These are phyloP conservation scores for Prunus fruticosa DNA, from an alignment of 306 rosid genomes.

Conservation along the genomic window DNA sequence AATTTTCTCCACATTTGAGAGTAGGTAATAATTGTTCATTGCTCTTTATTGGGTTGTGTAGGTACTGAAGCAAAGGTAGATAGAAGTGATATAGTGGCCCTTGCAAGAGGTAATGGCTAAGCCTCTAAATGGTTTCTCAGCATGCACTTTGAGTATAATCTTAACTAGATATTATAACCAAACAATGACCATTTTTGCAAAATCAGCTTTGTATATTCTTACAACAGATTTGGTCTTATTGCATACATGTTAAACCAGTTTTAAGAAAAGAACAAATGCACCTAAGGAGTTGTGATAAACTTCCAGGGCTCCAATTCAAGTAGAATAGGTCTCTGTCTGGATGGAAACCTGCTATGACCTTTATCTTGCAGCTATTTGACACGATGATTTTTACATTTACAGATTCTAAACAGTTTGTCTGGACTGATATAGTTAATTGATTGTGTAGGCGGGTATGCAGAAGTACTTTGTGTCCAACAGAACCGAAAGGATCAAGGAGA, in stretches of 20 bases:
- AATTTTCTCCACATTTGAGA: conserved; percentile 3
- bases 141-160: neutral
- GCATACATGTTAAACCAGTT: neutral
- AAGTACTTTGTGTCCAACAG: conserved; percentile 67
- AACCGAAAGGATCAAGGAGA: conserved; percentile 75
- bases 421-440: neutral
- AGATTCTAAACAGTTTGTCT: neutral
- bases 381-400: neutral
- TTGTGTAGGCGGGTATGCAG: conserved; percentile 69
- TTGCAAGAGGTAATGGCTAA: conserved; percentile 75
- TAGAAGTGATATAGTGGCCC: conserved; percentile 59
- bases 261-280: too few relatives aligned
- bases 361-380: neutral
- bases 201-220: neutral
- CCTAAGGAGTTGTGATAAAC: too few relatives aligned
- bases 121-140: conserved; percentile 19
- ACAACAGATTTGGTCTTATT: neutral
- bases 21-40: neutral
- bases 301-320: neutral
- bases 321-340: neutral
- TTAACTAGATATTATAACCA: neutral
- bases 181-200: neutral
- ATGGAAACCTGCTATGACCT: neutral
- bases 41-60: conserved; percentile 13
- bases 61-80: conserved; percentile 43